These are phyloP conservation scores for Fomitiporia mediterranea DNA, from an alignment of 1,284 basidiomycete species.

Conservation along the genomic window DNA sequence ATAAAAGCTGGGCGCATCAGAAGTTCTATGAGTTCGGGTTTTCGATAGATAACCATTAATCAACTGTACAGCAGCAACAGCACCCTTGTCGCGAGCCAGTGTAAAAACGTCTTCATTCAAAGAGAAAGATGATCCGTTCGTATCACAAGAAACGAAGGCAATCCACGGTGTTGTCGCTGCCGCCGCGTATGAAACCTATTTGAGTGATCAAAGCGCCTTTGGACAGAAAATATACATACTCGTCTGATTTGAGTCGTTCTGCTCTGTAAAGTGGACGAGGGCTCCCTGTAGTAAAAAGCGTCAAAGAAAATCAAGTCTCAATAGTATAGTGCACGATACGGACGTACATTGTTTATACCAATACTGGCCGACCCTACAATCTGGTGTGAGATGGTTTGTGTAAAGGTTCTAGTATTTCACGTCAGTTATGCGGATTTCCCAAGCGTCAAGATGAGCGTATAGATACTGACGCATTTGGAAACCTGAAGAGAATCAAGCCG, in stretches of 20 bases:
- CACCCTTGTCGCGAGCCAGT: constrained; percentile 70
- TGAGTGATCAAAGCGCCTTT: background rate
- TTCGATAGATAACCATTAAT: constrained; percentile 10
- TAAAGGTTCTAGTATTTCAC: constrained; percentile 38
- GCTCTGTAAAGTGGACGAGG: constrained; percentile 75
- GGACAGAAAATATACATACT: constrained; percentile 25
- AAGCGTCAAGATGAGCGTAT: constrained; percentile 9
- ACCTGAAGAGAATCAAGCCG: background rate
- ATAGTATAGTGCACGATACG: too few relatives aligned
- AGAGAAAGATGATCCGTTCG: constrained; percentile 61
- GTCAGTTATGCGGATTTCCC: constrained; percentile 10
- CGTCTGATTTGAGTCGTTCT: constrained; percentile 32
- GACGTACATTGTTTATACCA: constrained; percentile 49
- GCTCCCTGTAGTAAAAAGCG: constrained; percentile 59
- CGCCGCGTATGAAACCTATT: background rate
- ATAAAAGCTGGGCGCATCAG: constrained; percentile 60
- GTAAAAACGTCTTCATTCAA: constrained; percentile 72
- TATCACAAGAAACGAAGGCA: constrained; percentile 79
- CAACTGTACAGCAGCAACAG: constrained; percentile 62
- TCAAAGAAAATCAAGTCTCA: background rate
- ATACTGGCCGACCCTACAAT: constrained; percentile 44
- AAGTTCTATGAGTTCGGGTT: background rate
- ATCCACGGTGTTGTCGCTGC: constrained; percentile 84
- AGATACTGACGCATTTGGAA: constrained; percentile 13
- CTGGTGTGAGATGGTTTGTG: constrained; percentile 54